A percentile compares a stretch with the other conserved stretches of the same genome.
phyloP scores from a whole-genome alignment of 164 flowering plant species.

The Aristolochia fimbriata region DNA sequence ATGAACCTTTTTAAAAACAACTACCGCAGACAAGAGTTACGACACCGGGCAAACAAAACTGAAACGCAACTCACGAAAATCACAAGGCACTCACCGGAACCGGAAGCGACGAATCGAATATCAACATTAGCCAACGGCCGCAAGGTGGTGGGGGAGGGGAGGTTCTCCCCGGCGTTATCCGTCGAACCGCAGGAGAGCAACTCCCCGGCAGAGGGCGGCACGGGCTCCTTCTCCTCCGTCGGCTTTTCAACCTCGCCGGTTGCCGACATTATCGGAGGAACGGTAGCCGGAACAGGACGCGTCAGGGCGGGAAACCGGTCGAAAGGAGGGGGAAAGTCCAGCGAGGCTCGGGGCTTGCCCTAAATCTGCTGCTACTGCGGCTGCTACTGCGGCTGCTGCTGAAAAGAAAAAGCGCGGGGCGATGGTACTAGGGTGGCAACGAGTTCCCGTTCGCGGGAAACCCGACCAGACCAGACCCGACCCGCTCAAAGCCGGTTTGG shows the following conservation, averaged over 20 bases:
- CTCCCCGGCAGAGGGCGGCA: constrained; percentile 58
- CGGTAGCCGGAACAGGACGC: too few species aligned
- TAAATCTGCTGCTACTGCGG: constrained; percentile 1
- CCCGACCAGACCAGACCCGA: too few species aligned
- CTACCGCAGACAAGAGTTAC: too few species aligned
- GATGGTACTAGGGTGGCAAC: too few species aligned
- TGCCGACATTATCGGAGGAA: constrained; percentile 22
- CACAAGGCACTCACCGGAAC: constrained; percentile 47
- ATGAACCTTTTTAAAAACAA: too few species aligned
- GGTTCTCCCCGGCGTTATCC: constrained; percentile 52
- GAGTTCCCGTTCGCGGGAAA: too few species aligned
- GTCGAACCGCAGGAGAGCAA: constrained; percentile 82
- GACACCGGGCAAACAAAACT: constrained; percentile 2
- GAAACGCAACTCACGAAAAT: neutral
- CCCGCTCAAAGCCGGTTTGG: too few species aligned
- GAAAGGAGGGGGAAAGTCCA: neutral
- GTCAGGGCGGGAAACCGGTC: neutral
- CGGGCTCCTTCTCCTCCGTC: constrained; percentile 24
- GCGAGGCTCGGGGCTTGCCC: constrained; percentile 2
- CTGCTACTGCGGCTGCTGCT: too few species aligned
- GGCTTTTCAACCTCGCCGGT: constrained; percentile 27
- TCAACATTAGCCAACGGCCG: constrained; percentile 71
- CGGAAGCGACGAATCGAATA: constrained; percentile 77
- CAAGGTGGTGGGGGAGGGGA: constrained; percentile 71
- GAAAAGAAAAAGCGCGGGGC: neutral